Base-by-base conservation (phyloP, 2,329 filamentous ascomycete genomes). In the Trichoderma asperellum region DNA sequence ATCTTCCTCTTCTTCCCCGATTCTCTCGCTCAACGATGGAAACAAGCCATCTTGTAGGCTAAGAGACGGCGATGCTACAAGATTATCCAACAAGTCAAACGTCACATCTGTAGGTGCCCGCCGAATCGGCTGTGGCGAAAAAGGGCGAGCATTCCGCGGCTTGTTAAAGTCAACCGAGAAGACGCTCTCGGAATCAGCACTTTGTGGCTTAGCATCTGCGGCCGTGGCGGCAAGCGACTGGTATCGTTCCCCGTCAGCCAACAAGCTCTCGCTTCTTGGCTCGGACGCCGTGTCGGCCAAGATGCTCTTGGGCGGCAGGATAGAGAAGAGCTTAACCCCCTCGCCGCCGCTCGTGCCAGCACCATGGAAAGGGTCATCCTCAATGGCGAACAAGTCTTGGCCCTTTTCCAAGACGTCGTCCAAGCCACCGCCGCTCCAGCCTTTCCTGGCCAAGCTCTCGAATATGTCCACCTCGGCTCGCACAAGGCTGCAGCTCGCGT, bases 381-480 rank as follows among this genome's bases (percentile, higher is more conserved):
- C 81, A 3, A 75, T 80, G 2, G 86, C 86, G 70, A 89, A 89
- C 21, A 91, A 78, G 75, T 91, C 89, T 43, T 83, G 82, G 10
- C 88, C 89, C 74, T 85, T 87, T 70, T 91, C 89, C 3, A 91
- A 80, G 4, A 91, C 78, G 40, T 91, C 89, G 70, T 91, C 89
- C 34, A 91, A 79, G 0, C 89, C 89, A 35, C 89, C 89, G 47
- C 89, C 89, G 24, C 81, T 86, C 89, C 89, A 91, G 8, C 89
- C 89, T 74, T 91, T 91, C 70, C 88, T 81, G 24, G 89, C 89
- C 29, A 91, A 79, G 29, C 86, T 83, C 80, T 91, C 89, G 69
- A 90, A 91, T 34, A 91, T 91, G 77, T 91, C 89, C 24, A 91
- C 87, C 79, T 91, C 89, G 67, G 89, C 89, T 21, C 89, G 82